Percentiles rank a stretch among this genome's conserved stretches.
phyloP scores from a whole-genome alignment of 139 green algal genomes.

The Chlorella sorokiniana region DNA sequence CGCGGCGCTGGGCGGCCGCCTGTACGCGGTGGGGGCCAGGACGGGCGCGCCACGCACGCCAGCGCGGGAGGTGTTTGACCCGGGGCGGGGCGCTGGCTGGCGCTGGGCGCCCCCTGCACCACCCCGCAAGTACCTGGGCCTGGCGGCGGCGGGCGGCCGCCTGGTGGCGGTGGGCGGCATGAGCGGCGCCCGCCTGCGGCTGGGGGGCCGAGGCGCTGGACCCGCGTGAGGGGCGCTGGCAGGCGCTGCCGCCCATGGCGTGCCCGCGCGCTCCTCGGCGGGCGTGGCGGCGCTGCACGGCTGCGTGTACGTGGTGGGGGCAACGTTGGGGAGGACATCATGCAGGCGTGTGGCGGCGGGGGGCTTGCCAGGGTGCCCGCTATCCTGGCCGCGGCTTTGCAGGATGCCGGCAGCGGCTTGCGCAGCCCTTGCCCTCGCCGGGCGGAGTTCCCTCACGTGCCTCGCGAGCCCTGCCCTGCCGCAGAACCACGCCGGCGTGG shows the following conservation, averaged over 20 bases:
- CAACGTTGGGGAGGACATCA: constrained; percentile 28
- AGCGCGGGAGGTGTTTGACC: constrained; percentile 50
- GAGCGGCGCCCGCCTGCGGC: constrained; percentile 41
- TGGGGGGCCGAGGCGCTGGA: constrained; percentile 68
- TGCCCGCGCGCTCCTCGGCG: constrained; percentile 58
- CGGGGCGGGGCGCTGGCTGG: constrained; percentile 45
- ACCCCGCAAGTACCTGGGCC: constrained; percentile 66
- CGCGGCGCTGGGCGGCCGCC: constrained; percentile 37
- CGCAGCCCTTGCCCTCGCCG: constrained; percentile 2
- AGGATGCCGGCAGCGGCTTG: too few relatives aligned
- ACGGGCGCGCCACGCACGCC: constrained; percentile 46
- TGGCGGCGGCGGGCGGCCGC: constrained; percentile 49
- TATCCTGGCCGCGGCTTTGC: too few relatives aligned
- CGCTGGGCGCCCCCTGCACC: constrained; percentile 38
- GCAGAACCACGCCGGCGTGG: constrained; percentile 12
- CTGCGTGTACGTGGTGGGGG: constrained; percentile 64
- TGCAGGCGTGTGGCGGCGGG: not conserved
- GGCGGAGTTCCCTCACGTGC: too few relatives aligned
- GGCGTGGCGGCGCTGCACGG: constrained; percentile 54
- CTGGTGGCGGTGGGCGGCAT: constrained; percentile 72
- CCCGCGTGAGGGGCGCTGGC: constrained; percentile 68
- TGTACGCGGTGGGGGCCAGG: constrained; percentile 74
- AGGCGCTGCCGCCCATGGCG: constrained; percentile 47
- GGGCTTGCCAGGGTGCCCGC: too few relatives aligned
- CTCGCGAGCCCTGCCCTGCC: too few relatives aligned